phyloP scores from a whole-genome alignment of 164 flowering plant species.

The Macadamia integrifolia region DNA sequence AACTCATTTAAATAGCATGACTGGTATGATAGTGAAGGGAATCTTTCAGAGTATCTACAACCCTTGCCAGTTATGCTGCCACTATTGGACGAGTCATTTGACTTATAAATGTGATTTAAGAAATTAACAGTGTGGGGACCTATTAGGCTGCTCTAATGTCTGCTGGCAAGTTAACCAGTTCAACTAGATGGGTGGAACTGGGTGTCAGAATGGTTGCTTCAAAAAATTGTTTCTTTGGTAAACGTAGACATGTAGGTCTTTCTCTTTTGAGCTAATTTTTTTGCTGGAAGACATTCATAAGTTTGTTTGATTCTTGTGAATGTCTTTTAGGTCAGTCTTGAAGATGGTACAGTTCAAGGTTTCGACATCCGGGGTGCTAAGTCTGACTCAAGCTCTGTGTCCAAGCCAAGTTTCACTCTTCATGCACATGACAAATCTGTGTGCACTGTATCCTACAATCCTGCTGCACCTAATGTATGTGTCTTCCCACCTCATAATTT shows the following conservation, averaged over 20 bases:
- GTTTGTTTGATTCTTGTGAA: slow-evolving; percentile 1
- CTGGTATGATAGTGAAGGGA: too few relatives aligned
- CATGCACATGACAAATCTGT: slow-evolving; percentile 98
- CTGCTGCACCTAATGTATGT: slow-evolving; percentile 58
- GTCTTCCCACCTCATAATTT: background rate
- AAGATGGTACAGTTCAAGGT: slow-evolving; percentile 77
- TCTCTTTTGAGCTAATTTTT: background rate
- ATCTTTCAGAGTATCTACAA: too few relatives aligned
- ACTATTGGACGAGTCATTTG: too few relatives aligned
- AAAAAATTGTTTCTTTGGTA: too few relatives aligned
- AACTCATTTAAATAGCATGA: too few relatives aligned
- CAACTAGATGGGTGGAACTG: too few relatives aligned
- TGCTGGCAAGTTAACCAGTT: too few relatives aligned
- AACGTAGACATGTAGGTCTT: background rate
- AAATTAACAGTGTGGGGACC: too few relatives aligned
- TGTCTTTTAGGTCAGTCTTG: slow-evolving; percentile 68
- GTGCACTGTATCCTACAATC: slow-evolving; percentile 61
- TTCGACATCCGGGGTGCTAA: slow-evolving; percentile 72
- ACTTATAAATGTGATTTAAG: too few relatives aligned
- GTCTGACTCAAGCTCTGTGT: slow-evolving; percentile 41
- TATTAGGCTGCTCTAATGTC: too few relatives aligned
- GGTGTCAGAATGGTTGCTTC: too few relatives aligned
- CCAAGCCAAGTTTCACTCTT: slow-evolving; percentile 66
- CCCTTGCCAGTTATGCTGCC: too few relatives aligned
- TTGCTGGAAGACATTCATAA: background rate